Evolutionary conservation across 371 early-diverging fungal species (phyloP).

Genomic region (Zopfochytrium polystomum): DNA sequence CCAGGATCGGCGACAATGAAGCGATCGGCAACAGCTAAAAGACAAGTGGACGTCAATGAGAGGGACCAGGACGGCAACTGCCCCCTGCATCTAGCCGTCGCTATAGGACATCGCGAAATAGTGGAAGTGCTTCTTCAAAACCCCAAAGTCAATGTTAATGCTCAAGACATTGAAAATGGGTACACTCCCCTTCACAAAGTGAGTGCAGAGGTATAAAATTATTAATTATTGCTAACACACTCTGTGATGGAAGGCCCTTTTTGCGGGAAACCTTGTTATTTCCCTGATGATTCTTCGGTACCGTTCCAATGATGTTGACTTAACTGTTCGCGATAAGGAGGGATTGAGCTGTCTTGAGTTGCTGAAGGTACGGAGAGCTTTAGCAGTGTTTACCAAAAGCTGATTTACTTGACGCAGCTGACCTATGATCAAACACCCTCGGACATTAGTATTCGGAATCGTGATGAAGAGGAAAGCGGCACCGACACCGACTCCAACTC

Average conservation of each 20-base stretch:
- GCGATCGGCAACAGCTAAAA: too few species aligned
- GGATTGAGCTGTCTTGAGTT: constrained; percentile 54
- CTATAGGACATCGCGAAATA: background rate
- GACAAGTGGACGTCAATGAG: background rate
- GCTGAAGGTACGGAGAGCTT: too few species aligned
- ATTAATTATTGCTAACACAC: background rate
- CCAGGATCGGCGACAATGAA: too few species aligned
- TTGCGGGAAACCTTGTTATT: background rate
- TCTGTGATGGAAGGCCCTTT: background rate
- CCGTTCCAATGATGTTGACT: constrained; percentile 45
- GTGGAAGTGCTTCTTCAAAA: background rate
- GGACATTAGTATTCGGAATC: background rate
- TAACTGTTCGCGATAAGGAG: constrained; percentile 56
- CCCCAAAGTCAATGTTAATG: background rate
- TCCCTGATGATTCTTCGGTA: background rate
- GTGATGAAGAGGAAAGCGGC: background rate
- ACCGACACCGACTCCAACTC: background rate
- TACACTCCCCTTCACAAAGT: background rate
- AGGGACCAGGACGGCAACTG: background rate
- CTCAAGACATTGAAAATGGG: background rate
- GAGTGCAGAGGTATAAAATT: too few species aligned
- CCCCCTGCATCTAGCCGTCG: background rate
- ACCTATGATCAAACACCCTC: background rate
- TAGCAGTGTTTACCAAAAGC: too few species aligned
- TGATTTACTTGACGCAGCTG: background rate